These are phyloP conservation scores for Asterochloris erici DNA, from an alignment of 139 green algal genomes.

Conservation along the genomic window DNA sequence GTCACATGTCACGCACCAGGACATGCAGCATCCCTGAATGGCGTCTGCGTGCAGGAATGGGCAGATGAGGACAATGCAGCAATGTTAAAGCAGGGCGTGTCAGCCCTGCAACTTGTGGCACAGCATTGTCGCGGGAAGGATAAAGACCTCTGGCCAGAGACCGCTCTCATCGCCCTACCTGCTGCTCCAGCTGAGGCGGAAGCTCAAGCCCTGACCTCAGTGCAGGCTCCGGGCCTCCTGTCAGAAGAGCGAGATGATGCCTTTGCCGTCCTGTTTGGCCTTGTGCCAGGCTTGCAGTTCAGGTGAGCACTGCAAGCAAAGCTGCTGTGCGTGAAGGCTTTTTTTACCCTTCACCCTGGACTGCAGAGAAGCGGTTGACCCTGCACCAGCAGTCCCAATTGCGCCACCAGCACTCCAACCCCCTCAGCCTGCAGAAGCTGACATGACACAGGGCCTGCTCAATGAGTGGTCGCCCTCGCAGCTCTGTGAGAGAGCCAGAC, in stretches of 20 bases:
- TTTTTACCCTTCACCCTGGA: not conserved
- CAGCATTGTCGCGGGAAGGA: conserved; percentile 6
- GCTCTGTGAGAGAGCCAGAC: not conserved
- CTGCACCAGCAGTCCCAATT: not conserved
- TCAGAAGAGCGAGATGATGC: not conserved
- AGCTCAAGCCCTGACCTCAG: not conserved
- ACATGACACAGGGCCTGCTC: not conserved
- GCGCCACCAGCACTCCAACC: not conserved
- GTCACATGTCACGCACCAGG: not conserved
- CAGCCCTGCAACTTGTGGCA: not conserved
- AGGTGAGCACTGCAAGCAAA: not conserved
- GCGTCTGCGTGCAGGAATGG: not conserved
- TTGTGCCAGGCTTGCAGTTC: not conserved
- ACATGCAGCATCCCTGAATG: not conserved
- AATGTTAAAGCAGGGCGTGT: not conserved
- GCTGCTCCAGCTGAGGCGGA: not conserved
- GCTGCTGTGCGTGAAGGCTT: not conserved
- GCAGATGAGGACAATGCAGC: conserved; percentile 3
- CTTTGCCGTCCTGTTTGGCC: not conserved
- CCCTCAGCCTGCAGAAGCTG: not conserved
- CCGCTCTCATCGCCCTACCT: not conserved
- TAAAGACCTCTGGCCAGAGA: not conserved
- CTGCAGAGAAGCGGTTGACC: not conserved
- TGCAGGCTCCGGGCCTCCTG: not conserved
- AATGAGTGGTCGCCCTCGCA: not conserved